These are phyloP conservation scores for Veloboletus limbatus DNA, from an alignment of 1,284 basidiomycete genomes.

Conservation along the genomic window DNA sequence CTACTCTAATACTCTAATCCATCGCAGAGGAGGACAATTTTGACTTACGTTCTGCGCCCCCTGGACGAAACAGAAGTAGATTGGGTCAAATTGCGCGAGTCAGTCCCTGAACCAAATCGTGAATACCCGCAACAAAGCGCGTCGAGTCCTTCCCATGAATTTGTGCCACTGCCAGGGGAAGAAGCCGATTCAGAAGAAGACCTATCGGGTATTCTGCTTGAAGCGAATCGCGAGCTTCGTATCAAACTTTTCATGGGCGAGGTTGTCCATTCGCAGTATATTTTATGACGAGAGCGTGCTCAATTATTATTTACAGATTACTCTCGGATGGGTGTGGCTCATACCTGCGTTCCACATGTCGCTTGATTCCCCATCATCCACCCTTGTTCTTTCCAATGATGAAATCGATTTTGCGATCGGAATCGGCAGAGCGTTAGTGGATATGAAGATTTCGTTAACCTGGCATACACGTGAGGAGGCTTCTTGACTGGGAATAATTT, in stretches of 20 bases:
- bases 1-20: constrained; percentile 1
- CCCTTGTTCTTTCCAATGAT: constrained; percentile 46
- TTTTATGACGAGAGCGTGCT: background rate
- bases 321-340: constrained; percentile 83
- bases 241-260: constrained; percentile 76
- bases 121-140: constrained; percentile 8
- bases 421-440: constrained; percentile 61
- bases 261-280: constrained; percentile 35
- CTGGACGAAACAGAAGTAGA: constrained; percentile 29
- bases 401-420: constrained; percentile 79
- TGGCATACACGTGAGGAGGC: constrained; percentile 26
- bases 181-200: constrained; percentile 3
- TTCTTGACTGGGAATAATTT: constrained; percentile 1
- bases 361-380: constrained; percentile 20
- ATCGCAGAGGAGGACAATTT: constrained; percentile 40
- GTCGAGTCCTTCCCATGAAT: constrained; percentile 2
- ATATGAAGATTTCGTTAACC: constrained; percentile 57
- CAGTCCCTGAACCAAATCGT: constrained; percentile 27
- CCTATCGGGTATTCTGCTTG: constrained; percentile 53
- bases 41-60: constrained; percentile 44
- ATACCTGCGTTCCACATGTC: constrained; percentile 78
- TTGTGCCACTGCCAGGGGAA: background rate
- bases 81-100: constrained; percentile 43
- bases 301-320: constrained; percentile 44
- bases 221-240: constrained; percentile 71